A percentile compares a stretch with the other conserved stretches of the same genome.
Evolutionary conservation across 805 yeast genomes (phyloP).

Genomic region (Candida corydali): DNA sequence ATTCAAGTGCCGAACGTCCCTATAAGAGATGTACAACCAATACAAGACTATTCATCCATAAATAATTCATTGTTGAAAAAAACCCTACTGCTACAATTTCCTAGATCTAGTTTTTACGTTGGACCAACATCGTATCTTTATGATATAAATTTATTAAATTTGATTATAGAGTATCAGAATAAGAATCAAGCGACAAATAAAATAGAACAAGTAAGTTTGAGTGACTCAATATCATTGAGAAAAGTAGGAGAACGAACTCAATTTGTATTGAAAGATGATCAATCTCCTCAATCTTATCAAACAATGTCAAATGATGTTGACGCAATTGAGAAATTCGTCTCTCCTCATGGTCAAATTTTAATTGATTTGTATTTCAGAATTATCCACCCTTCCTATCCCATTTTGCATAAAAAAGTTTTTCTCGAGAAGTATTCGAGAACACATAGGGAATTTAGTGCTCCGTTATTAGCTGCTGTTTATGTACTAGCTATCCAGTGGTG

Average conservation of each 20-base stretch:
- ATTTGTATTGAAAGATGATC: constrained; percentile 79
- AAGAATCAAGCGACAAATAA: constrained; percentile 27
- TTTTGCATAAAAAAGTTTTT: constrained; percentile 86
- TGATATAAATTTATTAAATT: constrained; percentile 66
- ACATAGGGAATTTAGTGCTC: constrained; percentile 88
- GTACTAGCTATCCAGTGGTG: constrained; percentile 90
- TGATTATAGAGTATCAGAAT: constrained; percentile 42
- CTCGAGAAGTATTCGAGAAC: constrained; percentile 87
- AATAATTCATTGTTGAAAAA: constrained; percentile 62
- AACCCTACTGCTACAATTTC: constrained; percentile 75
- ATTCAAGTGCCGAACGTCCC: constrained; percentile 39
- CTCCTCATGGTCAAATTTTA: constrained; percentile 87
- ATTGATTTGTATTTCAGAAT: constrained; percentile 79
- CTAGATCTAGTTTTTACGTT: constrained; percentile 82
- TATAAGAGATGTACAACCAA: constrained; percentile 53
- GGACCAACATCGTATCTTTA: constrained; percentile 81
- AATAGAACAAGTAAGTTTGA: constrained; percentile 76
- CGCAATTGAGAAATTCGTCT: constrained; percentile 74
- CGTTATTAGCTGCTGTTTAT: constrained; percentile 86
- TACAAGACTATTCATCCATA: constrained; percentile 63
- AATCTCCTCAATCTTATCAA: constrained; percentile 62
- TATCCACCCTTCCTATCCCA: constrained; percentile 89
- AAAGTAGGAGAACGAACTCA: constrained; percentile 74
- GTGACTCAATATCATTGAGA: constrained; percentile 62
- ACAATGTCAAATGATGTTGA: constrained; percentile 76